Base-by-base conservation (phyloP, 192 early-diverging fungal species). In the Backusella morwellensis region DNA sequence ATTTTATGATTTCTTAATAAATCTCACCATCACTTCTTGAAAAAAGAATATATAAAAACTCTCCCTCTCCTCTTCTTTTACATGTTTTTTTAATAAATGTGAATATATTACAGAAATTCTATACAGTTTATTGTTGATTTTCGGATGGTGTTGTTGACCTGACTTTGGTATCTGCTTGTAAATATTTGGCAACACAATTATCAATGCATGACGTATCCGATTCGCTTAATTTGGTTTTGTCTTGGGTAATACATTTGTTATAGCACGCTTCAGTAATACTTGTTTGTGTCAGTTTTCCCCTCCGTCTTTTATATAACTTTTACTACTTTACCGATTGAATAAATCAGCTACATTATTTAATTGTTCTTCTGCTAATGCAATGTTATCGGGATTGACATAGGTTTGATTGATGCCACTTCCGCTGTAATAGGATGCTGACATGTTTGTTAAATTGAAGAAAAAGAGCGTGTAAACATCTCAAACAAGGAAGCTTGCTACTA, bases 151-250 rank as follows among this genome's bases (percentile, higher is more conserved):
- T 84, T 82, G 92, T 90, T 78, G 89, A 88, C 66, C 91, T 90
- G 73, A 94, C 87, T 38, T 89, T 89, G 76, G 85, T 89, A 82
- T 93, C 92, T 75, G 94, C 92, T 72, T 93, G 91, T 85, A 95
- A 93, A 85, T 92, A 96, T 84, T 96, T 96, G 52, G 90, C 80
- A 19, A 94, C 93, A 75, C 95, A 96, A 68, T 93, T 91, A 77
- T 96, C 95, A 42, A 92, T 87, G 79, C 95, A 96, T 21, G 93
- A 93, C 5, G 91, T 88, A 86, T 95, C 95, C 70, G 92, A 91
- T 84, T 96, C 94, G 79, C 90, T 94, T 72, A 96, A 85, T 67
- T 93, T 91, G 50, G 85, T 88, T 42, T 66, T 54, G 71, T 95
- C 93, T 75, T 81, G 83, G 14, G 91, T 85, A 44, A 96, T 89